These are phyloP conservation scores for Vigna nakashimae DNA, from an alignment of 306 rosid genomes.

Conservation along the genomic window DNA sequence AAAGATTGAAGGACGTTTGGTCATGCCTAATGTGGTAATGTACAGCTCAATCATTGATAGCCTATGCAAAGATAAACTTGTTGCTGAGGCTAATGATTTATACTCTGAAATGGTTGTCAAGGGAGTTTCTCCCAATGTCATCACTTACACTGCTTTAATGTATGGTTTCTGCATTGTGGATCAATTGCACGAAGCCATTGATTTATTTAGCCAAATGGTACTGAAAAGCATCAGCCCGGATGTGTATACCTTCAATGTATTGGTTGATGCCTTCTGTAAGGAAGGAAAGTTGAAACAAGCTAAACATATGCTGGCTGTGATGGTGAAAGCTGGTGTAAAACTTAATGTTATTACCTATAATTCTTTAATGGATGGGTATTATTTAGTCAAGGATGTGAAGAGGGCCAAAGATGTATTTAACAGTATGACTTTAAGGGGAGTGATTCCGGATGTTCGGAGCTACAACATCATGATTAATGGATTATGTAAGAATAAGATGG, in stretches of 20 bases:
- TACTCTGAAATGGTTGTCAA: not conserved
- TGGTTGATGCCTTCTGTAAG: not conserved
- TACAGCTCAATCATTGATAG: not conserved
- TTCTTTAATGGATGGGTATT: not conserved
- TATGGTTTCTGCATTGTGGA: not conserved
- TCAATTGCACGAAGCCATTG: not conserved
- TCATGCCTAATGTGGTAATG: not conserved
- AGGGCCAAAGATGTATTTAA: not conserved
- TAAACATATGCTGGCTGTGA: not conserved
- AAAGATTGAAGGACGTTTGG: not conserved
- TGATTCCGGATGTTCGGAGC: not conserved
- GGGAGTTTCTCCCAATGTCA: not conserved
- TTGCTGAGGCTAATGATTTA: not conserved
- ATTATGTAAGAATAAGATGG: not conserved
- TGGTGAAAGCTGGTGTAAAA: not conserved
- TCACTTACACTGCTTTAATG: not conserved
- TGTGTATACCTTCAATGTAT: not conserved
- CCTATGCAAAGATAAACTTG: not conserved
- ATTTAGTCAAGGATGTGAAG: not conserved
- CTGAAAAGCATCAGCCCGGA: not conserved
- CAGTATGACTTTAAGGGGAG: not conserved
- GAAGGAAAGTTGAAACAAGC: not conserved
- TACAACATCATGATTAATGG: conserved; percentile 10
- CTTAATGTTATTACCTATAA: conserved; percentile 7
- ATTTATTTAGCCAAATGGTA: not conserved